Conservation (phyloP, 2,329 filamentous ascomycete species). For the Eurotiales sp. region DNA sequence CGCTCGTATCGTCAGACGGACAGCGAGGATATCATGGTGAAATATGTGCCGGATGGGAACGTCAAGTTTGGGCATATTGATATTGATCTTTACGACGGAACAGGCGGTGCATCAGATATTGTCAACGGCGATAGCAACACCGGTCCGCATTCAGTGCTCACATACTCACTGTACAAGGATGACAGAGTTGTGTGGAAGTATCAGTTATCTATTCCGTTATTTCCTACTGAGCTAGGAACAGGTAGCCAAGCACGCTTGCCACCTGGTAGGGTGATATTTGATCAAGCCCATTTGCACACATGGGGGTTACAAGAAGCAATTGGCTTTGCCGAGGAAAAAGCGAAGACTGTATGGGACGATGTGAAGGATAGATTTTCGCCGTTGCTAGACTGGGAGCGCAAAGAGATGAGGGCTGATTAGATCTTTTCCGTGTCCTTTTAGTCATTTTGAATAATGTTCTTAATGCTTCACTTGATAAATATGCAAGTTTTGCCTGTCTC, state of each 20-base stretch:
- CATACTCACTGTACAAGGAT: slow-evolving; percentile 79
- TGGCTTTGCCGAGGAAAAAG: slow-evolving; percentile 21
- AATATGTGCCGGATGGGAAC: slow-evolving; percentile 78
- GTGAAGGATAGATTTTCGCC: slow-evolving; percentile 17
- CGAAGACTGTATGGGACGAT: slow-evolving; percentile 8
- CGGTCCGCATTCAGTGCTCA: slow-evolving; percentile 57
- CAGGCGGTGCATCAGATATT: slow-evolving; percentile 23
- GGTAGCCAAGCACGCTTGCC: slow-evolving; percentile 19
- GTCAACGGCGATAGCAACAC: background rate
- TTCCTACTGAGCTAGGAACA: slow-evolving; percentile 6
- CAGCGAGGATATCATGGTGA: slow-evolving; percentile 75
- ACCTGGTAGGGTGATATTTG: slow-evolving; percentile 31
- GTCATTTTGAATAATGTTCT: background rate
- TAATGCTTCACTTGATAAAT: no score
- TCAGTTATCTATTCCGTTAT: slow-evolving; percentile 34
- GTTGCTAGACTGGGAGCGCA: slow-evolving; percentile 17
- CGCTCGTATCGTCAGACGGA: slow-evolving; percentile 79
- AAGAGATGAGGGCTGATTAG: slow-evolving; percentile 20
- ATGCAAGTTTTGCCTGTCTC: background rate
- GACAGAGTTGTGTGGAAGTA: slow-evolving; percentile 72
- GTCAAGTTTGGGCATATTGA: slow-evolving; percentile 84
- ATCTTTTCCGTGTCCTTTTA: background rate
- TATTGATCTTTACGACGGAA: slow-evolving; percentile 61
- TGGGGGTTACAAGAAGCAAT: slow-evolving; percentile 20
- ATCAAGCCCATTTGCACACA: slow-evolving; percentile 20